A percentile compares a stretch with the other conserved stretches of the same genome.
phyloP scores from a whole-genome alignment of 768 basidiomycete species.

The Polyporus arcularius region DNA sequence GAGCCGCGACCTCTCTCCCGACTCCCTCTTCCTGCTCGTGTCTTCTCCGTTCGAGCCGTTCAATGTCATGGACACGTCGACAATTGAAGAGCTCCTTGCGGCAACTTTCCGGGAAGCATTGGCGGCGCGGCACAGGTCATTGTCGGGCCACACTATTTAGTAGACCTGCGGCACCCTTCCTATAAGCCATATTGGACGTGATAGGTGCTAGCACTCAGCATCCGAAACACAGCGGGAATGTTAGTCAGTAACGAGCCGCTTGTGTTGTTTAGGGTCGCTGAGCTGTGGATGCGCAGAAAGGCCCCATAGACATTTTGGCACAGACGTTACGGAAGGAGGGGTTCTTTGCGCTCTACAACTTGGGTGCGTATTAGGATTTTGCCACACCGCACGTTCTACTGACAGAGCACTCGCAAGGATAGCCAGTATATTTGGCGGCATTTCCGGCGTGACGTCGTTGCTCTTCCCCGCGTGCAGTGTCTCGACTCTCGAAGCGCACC shows the following conservation, averaged over 20 bases:
- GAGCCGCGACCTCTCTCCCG: background rate
- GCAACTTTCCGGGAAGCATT: conserved; percentile 85
- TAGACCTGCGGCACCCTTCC: background rate
- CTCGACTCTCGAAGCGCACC: conserved; percentile 75
- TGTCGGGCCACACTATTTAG: conserved; percentile 56
- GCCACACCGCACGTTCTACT: background rate
- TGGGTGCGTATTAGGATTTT: conserved; percentile 48
- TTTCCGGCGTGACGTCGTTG: conserved; percentile 94
- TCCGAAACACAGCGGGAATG: conserved; percentile 63
- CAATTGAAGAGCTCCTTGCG: conserved; percentile 80
- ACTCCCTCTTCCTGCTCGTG: background rate
- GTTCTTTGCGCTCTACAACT: conserved; percentile 88
- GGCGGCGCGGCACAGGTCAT: conserved; percentile 95
- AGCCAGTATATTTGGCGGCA: conserved; percentile 87
- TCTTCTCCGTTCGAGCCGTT: too few relatives aligned
- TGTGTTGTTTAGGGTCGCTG: background rate
- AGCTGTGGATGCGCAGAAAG: conserved; percentile 55
- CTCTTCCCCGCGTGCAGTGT: conserved; percentile 90
- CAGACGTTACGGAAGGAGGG: conserved; percentile 88
- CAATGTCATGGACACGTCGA: conserved; percentile 41
- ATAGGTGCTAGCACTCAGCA: conserved; percentile 1
- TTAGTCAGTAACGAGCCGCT: conserved; percentile 59
- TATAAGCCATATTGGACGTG: background rate
- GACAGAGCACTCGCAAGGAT: conserved; percentile 56
- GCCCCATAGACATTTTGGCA: conserved; percentile 86